These are phyloP conservation scores for Xerocomellus dryophilus DNA, from an alignment of 768 basidiomycete species.

Conservation along the genomic window DNA sequence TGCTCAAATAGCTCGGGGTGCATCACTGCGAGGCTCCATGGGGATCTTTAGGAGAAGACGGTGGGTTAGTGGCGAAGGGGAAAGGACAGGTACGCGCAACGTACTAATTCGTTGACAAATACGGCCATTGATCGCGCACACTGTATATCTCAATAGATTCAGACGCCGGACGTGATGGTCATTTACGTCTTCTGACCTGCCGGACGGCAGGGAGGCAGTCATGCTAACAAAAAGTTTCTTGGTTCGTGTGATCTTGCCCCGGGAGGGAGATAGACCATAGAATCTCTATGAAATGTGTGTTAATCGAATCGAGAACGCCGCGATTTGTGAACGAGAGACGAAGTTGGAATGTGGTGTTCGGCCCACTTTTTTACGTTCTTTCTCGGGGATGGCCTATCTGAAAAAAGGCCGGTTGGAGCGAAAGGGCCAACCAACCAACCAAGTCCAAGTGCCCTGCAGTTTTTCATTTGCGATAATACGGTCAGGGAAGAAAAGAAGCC, in stretches of 20 bases:
- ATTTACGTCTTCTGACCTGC: slow-evolving; percentile 21
- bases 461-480: slow-evolving; percentile 16
- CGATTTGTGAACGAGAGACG: slow-evolving; percentile 1
- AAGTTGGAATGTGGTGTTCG: background rate
- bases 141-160: slow-evolving; percentile 4
- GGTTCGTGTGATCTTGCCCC: background rate
- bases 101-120: slow-evolving; percentile 1
- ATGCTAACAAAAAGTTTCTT: slow-evolving; percentile 3
- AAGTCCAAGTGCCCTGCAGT: slow-evolving; percentile 1
- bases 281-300: background rate
- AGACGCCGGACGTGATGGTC: background rate
- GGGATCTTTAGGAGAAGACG: background rate
- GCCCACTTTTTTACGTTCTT: slow-evolving; percentile 23
- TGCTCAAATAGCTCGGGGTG: background rate
- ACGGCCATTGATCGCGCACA: background rate
- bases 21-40: background rate
- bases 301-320: slow-evolving; percentile 8
- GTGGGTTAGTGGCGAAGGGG: background rate
- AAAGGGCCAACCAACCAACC: background rate
- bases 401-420: background rate
- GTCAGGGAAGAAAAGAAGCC: slow-evolving; percentile 25
- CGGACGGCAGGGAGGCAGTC: background rate
- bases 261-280: background rate
- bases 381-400: background rate
- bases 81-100: background rate